Base-by-base conservation (phyloP, 2,329 filamentous ascomycete genomes). In the Verticillium nonalfalfae region DNA sequence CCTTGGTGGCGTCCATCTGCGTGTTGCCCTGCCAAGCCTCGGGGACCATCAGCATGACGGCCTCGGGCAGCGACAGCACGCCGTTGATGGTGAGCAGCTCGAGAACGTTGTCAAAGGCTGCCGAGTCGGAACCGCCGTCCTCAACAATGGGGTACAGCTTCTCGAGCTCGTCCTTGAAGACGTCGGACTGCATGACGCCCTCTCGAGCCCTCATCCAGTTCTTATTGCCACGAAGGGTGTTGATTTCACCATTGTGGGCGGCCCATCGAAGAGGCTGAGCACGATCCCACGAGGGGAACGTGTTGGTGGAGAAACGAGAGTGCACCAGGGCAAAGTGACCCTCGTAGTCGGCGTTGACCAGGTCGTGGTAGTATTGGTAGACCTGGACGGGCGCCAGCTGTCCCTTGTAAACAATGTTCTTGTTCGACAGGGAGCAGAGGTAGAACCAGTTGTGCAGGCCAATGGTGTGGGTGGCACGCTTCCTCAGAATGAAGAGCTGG, bases 151-250 rank as follows among this genome's bases (percentile, higher is more conserved):
- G 94, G 74, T 97, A 97, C 61, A 98, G 85, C 69, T 83, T 79
- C 76, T 97, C 93, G 15, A 98, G 87, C 71, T 97, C 93, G 34
- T 96, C 92, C 65, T 91, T 92, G 73, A 98, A 98, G 60, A 96
- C 82, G 67, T 93, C 88, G 1, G 94, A 98, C 73, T 92, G 90
- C 85, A 98, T 90, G 66, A 97, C 88, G 76, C 94, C 94, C 79
- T 98, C 94, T 72, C 94, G 89, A 65, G 94, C 94, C 69, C 93
- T 90, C 94, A 98, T 98, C 94, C 94, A 98, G 79, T 98, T 98
- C 84, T 98, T 98, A 82, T 98, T 98, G 64, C 94, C 94, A 73
- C 94, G 90, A 64, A 98, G 81, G 1, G 94, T 98, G 78, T 98
- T 98, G 74, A 98, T 98, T 79, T 98, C 94, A 82, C 94, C 94